A percentile compares a stretch with the other conserved stretches of the same genome.
Evolutionary conservation across 805 yeast genomes (phyloP).

Genomic region (Wickerhamomyces strasburgensis): DNA sequence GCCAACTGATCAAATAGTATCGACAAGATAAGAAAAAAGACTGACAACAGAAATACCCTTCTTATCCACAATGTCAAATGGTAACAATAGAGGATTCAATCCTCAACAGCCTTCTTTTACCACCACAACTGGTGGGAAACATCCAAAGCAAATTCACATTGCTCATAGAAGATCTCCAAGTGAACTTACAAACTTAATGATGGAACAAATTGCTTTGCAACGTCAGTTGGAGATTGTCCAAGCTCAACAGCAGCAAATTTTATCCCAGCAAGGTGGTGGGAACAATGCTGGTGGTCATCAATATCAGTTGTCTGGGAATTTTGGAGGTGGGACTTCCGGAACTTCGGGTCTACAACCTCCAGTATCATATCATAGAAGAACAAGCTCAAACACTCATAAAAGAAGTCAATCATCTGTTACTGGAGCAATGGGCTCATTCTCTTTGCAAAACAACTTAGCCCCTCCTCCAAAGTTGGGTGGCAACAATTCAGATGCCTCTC

Average conservation of each 20-base stretch:
- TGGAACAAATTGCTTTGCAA: conserved; percentile 82
- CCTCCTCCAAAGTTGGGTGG: conserved; percentile 24
- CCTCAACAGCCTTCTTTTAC: conserved; percentile 22
- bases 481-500: conserved; percentile 1
- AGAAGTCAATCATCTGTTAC: conserved; percentile 41
- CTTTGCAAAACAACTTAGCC: conserved; percentile 18
- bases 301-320: conserved; percentile 8
- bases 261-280: conserved; percentile 52
- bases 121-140: conserved; percentile 35
- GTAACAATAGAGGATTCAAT: conserved; percentile 12
- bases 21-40: no score
- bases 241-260: conserved; percentile 84
- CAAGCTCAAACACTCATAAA: conserved; percentile 33
- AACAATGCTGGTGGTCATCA: conserved; percentile 1
- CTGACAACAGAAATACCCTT: no score
- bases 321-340: conserved; percentile 6
- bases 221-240: conserved; percentile 90
- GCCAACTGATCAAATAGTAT: no score
- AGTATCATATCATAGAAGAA: conserved; percentile 10
- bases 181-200: conserved; percentile 87
- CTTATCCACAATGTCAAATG: conserved; percentile 6
- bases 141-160: conserved; percentile 69
- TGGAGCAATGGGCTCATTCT: conserved; percentile 31
- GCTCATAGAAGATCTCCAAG: conserved; percentile 98
- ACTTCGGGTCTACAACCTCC: conserved; percentile 16